phyloP scores from a whole-genome alignment of 83 land plant species.

The Larix sibirica region DNA sequence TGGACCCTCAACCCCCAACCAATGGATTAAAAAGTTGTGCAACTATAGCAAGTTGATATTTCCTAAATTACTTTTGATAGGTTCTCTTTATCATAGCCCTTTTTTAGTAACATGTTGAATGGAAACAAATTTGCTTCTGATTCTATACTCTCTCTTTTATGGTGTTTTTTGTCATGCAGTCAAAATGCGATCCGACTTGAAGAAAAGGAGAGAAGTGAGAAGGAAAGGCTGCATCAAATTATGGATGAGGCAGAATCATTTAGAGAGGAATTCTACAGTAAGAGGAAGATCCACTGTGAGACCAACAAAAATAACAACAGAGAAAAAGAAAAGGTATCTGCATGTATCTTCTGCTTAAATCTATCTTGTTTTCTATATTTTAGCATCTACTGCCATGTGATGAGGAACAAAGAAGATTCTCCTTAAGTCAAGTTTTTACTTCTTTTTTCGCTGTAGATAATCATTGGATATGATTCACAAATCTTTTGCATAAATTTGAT shows the following conservation, averaged over 20 bases:
- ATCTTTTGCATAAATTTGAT: no score
- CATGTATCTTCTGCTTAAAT: neutral
- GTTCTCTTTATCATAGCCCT: neutral
- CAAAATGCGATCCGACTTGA: constrained; percentile 71
- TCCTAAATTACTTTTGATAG: neutral
- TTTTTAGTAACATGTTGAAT: neutral
- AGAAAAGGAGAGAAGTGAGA: constrained; percentile 74
- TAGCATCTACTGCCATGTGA: no score
- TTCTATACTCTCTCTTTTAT: neutral
- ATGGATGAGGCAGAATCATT: constrained; percentile 77
- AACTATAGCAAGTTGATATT: neutral
- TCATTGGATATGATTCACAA: no score
- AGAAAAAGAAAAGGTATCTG: constrained; percentile 76
- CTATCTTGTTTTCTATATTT: neutral
- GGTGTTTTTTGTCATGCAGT: constrained; percentile 29
- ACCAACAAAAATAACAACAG: constrained; percentile 61
- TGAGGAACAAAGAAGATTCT: no score
- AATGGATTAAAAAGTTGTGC: neutral
- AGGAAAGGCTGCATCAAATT: constrained; percentile 68
- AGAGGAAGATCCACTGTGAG: constrained; percentile 61
- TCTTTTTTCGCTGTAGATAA: no score
- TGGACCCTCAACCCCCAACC: neutral
- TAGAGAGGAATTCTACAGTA: constrained; percentile 53
- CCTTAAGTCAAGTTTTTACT: no score
- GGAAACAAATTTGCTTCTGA: neutral